Base-by-base conservation (phyloP, 176 grass and related monocot genomes). In the Eleusine coracana region DNA sequence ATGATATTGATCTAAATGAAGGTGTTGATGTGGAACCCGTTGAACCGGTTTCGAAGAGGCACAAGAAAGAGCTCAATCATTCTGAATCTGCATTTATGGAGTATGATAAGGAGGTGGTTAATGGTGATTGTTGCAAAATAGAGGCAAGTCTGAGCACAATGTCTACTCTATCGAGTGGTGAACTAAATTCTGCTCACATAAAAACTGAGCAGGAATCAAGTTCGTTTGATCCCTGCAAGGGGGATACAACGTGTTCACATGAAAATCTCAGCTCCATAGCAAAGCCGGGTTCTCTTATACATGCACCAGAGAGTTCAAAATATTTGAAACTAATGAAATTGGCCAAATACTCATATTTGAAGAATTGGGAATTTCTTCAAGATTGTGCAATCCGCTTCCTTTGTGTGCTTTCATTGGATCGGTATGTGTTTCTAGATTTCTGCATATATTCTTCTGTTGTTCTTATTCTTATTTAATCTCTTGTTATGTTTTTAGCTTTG, bases 361-460 rank as follows among this genome's bases (percentile, higher is more conserved):
- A 99, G 83, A 96, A 99, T 68, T 99, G 96, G 96, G 93, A 99
- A 60, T 88, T 99, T 78, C 86, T 93, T 89, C 96, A 99, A 90
- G 96, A 99, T 79, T 99, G 80, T 87, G 96, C 96, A 82, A 95
- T 99, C 87, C 93, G 91, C 40, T 96, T 95, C 81, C 87, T 99
- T 54, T 99, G 96, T 72, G 96, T 96, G 31, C 96, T 99, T 87
- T 96, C 96, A 54, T 83, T 99, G 75, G 96, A 99, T 80, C 96
- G 96, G 93, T 99, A 93, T 83, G 89, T 58, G 73, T 88, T 45
- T 86, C 36, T 87, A 31, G 52, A 66, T 25, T 77, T 71, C 18
- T 39, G 7, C n/a, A 42, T 75, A 37, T 83, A 11, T 29, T 36
- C 4, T 46, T 75, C 16, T 61, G 15, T 65, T 75, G 41, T 74